Conservation (phyloP, 345 rosid species). For the Anacardium occidentale region DNA sequence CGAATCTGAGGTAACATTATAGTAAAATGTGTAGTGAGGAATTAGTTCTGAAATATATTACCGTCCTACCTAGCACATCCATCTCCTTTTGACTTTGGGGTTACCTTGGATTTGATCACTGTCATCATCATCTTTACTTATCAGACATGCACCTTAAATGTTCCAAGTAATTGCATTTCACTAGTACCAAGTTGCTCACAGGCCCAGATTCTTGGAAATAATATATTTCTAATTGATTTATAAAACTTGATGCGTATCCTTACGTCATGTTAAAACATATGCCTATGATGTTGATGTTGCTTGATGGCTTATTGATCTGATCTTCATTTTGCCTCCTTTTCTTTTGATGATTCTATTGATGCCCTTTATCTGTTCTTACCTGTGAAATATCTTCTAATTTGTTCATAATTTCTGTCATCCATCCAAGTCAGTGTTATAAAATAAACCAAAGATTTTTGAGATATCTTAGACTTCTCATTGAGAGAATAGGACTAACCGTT, state of each 20-base stretch:
- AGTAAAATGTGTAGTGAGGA: conserved; percentile 8
- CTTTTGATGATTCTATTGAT: background rate
- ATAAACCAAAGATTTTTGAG: background rate
- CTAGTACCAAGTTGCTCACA: background rate
- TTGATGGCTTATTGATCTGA: background rate
- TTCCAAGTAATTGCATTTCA: background rate
- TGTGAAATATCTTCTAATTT: background rate
- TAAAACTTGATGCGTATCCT: background rate
- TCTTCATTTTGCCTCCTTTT: background rate
- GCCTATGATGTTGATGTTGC: background rate
- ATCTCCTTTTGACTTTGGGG: conserved; percentile 11
- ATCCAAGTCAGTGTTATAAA: background rate
- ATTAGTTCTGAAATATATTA: conserved; percentile 18
- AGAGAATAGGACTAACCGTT: conserved; percentile 1
- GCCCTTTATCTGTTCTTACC: conserved; percentile 13
- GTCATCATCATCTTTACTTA: conserved; percentile 9
- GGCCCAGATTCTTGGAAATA: background rate
- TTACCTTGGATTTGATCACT: conserved; percentile 9
- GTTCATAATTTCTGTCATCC: background rate
- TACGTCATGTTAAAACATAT: background rate
- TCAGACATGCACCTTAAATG: conserved; percentile 8
- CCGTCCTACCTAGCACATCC: conserved; percentile 18
- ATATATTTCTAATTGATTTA: no score
- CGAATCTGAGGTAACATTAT: background rate
- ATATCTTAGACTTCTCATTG: background rate